Base-by-base conservation (phyloP, 2,329 filamentous ascomycete species). In the Aspergillus spinulosporus region DNA sequence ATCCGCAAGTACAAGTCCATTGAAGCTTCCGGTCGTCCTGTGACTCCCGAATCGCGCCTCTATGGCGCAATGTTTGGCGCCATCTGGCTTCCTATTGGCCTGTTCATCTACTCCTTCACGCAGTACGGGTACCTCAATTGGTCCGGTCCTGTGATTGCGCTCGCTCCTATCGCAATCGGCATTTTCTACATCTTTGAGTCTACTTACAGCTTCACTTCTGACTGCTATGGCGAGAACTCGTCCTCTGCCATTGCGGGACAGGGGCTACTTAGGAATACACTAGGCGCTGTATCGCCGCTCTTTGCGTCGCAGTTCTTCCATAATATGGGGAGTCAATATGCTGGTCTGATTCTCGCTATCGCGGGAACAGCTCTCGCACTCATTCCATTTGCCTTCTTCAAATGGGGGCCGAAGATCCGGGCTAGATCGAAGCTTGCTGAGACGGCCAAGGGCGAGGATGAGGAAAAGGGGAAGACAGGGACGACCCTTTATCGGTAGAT, bases 51-150 rank as follows among this genome's bases (percentile, higher is more conserved):
- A 56, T 69, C 69, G n/a, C 75, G 78, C 15, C 73, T 80, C 2
- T 80, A 80, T 61, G 78, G 78, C n/a, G 76, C 78, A 49, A 74
- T 80, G 64, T 78, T 70, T 59, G 78, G 78, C 26, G 75, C 77
- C 28, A 60, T 78, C 59, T 78, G 72, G 70, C 70, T 80, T 9
- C 78, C 78, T 11, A 65, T 80, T 44, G 78, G 78, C 12, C 73
- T 81, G 1, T 80, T 80, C 72, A 78, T 82, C 66, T 82, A 82
- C 74, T 76, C 72, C 39, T 82, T 82, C 72, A 81, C 79, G 1
- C 80, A 82, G 64, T 82, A 82, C 65, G 73, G 68, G 3, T 72
- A 74, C 51, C 65, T 82, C 1, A 69, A 65, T 50, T 82, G 80
- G 80, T 76, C 81, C 49, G 80, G 76, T 0, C 80, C 80, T 1